These are phyloP conservation scores for Cladosporium sp. DNA, from an alignment of 2,329 filamentous ascomycete genomes.

Conservation along the genomic window DNA sequence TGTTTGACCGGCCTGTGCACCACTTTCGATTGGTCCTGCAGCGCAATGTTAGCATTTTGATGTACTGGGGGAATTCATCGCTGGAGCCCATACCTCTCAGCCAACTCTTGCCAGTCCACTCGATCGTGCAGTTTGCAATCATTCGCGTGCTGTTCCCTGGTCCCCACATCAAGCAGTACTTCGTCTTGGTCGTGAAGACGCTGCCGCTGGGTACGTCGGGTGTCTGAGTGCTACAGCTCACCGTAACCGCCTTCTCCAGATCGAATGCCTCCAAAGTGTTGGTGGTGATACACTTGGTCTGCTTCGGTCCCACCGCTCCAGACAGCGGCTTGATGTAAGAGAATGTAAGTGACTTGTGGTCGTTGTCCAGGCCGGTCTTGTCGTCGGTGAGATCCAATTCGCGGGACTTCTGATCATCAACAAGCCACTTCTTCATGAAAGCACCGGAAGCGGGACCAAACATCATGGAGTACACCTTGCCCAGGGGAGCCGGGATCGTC, in stretches of 20 bases:
- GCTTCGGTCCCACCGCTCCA: constrained; percentile 77
- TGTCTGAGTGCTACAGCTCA: constrained; percentile 79
- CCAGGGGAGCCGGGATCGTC: constrained; percentile 75
- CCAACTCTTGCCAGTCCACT: constrained; percentile 98
- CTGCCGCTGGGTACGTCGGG: constrained; percentile 94
- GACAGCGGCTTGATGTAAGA: constrained; percentile 88
- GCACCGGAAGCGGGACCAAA: constrained; percentile 74
- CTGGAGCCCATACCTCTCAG: constrained; percentile 63
- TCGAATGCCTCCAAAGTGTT: constrained; percentile 81
- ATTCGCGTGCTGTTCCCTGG: constrained; percentile 78
- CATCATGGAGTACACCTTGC: constrained; percentile 81
- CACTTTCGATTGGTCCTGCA: constrained; percentile 88
- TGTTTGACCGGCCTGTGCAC: constrained; percentile 81
- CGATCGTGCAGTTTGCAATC: constrained; percentile 81
- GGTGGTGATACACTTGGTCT: constrained; percentile 88
- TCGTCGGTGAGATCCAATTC: constrained; percentile 82
- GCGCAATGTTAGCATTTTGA: constrained; percentile 10
- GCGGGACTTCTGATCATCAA: constrained; percentile 78
- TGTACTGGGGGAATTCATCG: constrained; percentile 7
- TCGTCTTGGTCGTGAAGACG: constrained; percentile 85
- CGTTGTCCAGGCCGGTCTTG: constrained; percentile 63
- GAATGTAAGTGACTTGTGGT: constrained; percentile 68
- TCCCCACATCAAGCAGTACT: constrained; percentile 90
- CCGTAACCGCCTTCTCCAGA: constrained; percentile 75
- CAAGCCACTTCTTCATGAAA: constrained; percentile 83